Evolutionary conservation across 495 filamentous ascomycete genomes (phyloP).

Genomic region (Viridothelium virens): DNA sequence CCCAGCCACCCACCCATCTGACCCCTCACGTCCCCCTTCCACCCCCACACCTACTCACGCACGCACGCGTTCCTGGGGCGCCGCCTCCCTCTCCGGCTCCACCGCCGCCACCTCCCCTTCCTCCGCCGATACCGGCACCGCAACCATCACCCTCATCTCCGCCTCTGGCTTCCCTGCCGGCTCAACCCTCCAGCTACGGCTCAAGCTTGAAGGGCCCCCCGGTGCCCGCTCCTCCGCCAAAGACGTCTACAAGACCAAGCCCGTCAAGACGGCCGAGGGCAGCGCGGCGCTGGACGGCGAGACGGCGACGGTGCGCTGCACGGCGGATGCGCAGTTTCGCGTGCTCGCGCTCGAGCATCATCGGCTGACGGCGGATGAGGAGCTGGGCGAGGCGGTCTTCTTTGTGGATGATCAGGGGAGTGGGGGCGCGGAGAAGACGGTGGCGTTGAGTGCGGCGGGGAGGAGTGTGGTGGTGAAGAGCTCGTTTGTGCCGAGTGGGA

Average conservation of each 20-base stretch:
- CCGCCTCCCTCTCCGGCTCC: slow-evolving; percentile 49
- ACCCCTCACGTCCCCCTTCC: background rate
- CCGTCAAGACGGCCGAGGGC: slow-evolving; percentile 54
- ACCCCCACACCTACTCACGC: slow-evolving; percentile 44
- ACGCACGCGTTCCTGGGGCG: slow-evolving; percentile 62
- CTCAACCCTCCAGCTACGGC: slow-evolving; percentile 71
- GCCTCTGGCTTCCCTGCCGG: slow-evolving; percentile 69
- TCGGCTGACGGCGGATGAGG: slow-evolving; percentile 70
- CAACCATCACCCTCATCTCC: slow-evolving; percentile 69
- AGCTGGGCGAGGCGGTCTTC: slow-evolving; percentile 76
- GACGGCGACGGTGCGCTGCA: slow-evolving; percentile 66
- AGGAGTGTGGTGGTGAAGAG: slow-evolving; percentile 63
- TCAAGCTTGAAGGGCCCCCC: slow-evolving; percentile 59
- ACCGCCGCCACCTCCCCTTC: slow-evolving; percentile 32
- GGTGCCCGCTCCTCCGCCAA: slow-evolving; percentile 43
- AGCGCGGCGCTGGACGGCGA: slow-evolving; percentile 60
- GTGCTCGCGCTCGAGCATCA: slow-evolving; percentile 75
- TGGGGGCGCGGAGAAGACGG: slow-evolving; percentile 58
- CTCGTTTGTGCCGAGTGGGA: slow-evolving; percentile 41
- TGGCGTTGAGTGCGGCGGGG: slow-evolving; percentile 51
- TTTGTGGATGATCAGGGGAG: slow-evolving; percentile 76
- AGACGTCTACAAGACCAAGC: slow-evolving; percentile 79
- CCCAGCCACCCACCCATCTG: background rate
- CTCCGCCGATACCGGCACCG: slow-evolving; percentile 61
- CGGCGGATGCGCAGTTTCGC: slow-evolving; percentile 79